A percentile compares a stretch with the other conserved stretches of the same genome.
phyloP scores from a whole-genome alignment of 2,329 filamentous ascomycete genomes.

The Botrytis hyacinthi region DNA sequence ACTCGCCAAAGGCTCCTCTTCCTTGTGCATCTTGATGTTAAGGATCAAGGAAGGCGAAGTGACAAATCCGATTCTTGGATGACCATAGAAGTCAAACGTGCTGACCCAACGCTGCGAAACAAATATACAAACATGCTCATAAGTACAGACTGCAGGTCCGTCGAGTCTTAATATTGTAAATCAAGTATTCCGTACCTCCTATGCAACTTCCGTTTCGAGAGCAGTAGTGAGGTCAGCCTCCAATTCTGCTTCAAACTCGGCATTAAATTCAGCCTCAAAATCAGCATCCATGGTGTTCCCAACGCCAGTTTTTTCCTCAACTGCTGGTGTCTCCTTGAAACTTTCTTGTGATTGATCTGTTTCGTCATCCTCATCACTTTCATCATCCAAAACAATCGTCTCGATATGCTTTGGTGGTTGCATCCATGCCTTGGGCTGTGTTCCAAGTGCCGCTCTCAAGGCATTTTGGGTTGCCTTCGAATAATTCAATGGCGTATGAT shows the following conservation, averaged over 20 bases:
- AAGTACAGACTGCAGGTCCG: neutral
- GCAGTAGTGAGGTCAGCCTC: constrained; percentile 7
- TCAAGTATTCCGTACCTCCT: neutral
- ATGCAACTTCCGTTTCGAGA: neutral
- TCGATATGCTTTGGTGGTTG: neutral
- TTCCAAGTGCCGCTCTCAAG: constrained; percentile 1
- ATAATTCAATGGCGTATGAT: neutral
- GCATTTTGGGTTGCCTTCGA: constrained; percentile 1
- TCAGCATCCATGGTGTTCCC: neutral
- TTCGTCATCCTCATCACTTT: neutral
- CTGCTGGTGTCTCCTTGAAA: neutral
- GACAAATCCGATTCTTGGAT: neutral
- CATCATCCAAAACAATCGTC: constrained; percentile 13
- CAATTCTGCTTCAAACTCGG: constrained; percentile 4
- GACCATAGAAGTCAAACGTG: neutral
- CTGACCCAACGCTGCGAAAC: neutral
- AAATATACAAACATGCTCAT: neutral
- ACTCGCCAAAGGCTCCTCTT: neutral
- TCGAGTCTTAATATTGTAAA: neutral
- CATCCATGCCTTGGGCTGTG: constrained; percentile 6
- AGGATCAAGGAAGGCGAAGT: neutral
- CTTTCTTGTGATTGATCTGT: constrained; percentile 3
- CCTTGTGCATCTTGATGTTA: neutral
- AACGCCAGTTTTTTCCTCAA: neutral
- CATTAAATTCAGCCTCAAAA: neutral